phyloP scores from a whole-genome alignment of 2,329 filamentous ascomycete species.

The Neurospora sp. region DNA sequence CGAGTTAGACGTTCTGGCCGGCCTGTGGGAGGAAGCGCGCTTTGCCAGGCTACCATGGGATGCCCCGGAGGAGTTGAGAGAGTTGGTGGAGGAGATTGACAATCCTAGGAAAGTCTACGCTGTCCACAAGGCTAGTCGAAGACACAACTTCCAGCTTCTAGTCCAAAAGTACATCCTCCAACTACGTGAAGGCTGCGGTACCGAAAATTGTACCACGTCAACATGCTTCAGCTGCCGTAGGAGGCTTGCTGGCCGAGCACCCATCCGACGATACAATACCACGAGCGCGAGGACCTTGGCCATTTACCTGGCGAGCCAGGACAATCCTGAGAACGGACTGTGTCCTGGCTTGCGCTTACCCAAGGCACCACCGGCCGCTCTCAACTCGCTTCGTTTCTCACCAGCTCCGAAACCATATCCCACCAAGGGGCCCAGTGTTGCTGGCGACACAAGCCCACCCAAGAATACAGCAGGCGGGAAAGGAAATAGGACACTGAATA shows the following conservation, averaged over 20 bases:
- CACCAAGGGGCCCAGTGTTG: conserved; percentile 14
- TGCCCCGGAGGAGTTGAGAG: conserved; percentile 48
- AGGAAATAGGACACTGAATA: not conserved
- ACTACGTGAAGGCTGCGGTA: conserved; percentile 71
- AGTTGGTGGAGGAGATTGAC: conserved; percentile 47
- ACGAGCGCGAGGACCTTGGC: conserved; percentile 76
- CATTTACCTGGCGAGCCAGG: conserved; percentile 69
- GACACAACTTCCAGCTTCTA: conserved; percentile 55
- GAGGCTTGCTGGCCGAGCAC: conserved; percentile 54
- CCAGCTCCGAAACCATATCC: conserved; percentile 21
- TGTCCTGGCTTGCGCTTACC: conserved; percentile 45
- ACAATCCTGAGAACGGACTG: conserved; percentile 61
- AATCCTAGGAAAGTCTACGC: conserved; percentile 53
- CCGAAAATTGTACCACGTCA: conserved; percentile 56
- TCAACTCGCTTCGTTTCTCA: conserved; percentile 38
- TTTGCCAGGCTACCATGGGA: conserved; percentile 51
- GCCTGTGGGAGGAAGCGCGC: conserved; percentile 51
- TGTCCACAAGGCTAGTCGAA: conserved; percentile 49
- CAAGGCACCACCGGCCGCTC: conserved; percentile 33
- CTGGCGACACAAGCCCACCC: conserved; percentile 4
- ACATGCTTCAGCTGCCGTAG: conserved; percentile 75
- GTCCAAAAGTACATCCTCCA: conserved; percentile 71
- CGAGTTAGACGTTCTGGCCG: conserved; percentile 42
- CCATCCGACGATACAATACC: conserved; percentile 68
- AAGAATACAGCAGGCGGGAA: not conserved